Conservation (phyloP, 148 eudicot genomes). For the Amaranthus palmeri region DNA sequence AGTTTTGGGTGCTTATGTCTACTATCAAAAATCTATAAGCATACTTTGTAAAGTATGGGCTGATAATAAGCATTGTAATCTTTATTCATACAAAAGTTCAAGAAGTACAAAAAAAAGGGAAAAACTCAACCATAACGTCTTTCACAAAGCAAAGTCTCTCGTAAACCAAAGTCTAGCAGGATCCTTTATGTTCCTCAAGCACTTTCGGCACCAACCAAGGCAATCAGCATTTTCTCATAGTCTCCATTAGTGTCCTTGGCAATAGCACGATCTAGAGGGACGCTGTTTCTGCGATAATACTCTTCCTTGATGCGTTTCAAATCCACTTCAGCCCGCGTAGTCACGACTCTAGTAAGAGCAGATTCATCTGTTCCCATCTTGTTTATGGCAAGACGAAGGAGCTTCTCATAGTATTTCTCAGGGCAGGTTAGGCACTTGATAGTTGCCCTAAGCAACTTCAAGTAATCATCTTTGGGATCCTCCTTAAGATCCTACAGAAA, state of each 20-base stretch:
- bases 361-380: conserved; percentile 80
- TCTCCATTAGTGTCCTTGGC: conserved; percentile 77
- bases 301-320: conserved; percentile 70
- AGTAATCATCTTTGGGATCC: conserved; percentile 66
- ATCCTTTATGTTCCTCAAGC: conserved; percentile 22
- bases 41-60: no score
- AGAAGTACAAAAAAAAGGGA: conserved; percentile 15
- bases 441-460: conserved; percentile 56
- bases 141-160: background rate
- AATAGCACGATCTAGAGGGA: conserved; percentile 66
- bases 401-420: conserved; percentile 78
- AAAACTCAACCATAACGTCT: conserved; percentile 8
- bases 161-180: background rate
- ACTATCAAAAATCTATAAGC: no score
- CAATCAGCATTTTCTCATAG: conserved; percentile 73
- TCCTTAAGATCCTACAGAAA: conserved; percentile 56
- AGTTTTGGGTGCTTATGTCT: no score
- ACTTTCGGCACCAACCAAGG: conserved; percentile 59
- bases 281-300: conserved; percentile 69
- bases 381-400: conserved; percentile 65
- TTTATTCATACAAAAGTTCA: conserved; percentile 24
- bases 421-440: conserved; percentile 76
- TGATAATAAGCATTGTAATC: no score
- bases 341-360: conserved; percentile 78
- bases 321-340: conserved; percentile 86